phyloP scores from a whole-genome alignment of 2,329 filamentous ascomycete genomes.

The Zasmidium angulare region DNA sequence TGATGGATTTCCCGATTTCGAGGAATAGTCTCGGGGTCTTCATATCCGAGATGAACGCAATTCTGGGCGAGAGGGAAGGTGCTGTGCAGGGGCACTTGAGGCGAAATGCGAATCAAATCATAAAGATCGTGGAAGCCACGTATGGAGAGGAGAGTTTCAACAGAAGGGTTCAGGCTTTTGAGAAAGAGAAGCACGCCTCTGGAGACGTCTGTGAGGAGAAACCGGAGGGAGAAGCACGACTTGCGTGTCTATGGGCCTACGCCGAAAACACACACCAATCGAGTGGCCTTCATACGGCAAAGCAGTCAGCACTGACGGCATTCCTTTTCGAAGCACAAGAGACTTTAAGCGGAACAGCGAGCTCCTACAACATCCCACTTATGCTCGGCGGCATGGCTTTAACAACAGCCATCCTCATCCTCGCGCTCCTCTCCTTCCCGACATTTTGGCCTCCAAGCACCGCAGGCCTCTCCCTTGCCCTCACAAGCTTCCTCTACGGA shows the following conservation, averaged over 20 bases:
- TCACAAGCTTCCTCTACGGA: slow-evolving; percentile 58
- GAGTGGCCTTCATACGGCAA: slow-evolving; percentile 10
- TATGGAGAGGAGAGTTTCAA: slow-evolving; percentile 48
- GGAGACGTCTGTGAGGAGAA: slow-evolving; percentile 15
- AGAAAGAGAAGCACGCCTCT: neutral
- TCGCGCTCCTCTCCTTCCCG: slow-evolving; percentile 36
- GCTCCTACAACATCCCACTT: slow-evolving; percentile 77
- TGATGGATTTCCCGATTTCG: slow-evolving; percentile 84
- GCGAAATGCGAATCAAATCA: slow-evolving; percentile 78
- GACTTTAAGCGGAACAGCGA: slow-evolving; percentile 84
- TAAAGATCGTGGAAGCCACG: slow-evolving; percentile 72
- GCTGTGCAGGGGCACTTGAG: slow-evolving; percentile 63
- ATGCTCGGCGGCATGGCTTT: slow-evolving; percentile 52
- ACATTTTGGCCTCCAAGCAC: slow-evolving; percentile 42
- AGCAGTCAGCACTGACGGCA: slow-evolving; percentile 24
- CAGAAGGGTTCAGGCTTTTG: slow-evolving; percentile 3
- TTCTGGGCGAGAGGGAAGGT: slow-evolving; percentile 58
- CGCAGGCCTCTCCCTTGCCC: slow-evolving; percentile 41
- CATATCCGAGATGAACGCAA: slow-evolving; percentile 72
- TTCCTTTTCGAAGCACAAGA: slow-evolving; percentile 74
- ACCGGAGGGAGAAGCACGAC: slow-evolving; percentile 18
- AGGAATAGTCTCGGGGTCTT: slow-evolving; percentile 88
- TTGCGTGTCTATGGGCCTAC: slow-evolving; percentile 28
- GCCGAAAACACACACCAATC: slow-evolving; percentile 1
- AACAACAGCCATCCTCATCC: slow-evolving; percentile 43